Base-by-base conservation (phyloP, 257 asterid genomes). In the Solanum sejunctum region DNA sequence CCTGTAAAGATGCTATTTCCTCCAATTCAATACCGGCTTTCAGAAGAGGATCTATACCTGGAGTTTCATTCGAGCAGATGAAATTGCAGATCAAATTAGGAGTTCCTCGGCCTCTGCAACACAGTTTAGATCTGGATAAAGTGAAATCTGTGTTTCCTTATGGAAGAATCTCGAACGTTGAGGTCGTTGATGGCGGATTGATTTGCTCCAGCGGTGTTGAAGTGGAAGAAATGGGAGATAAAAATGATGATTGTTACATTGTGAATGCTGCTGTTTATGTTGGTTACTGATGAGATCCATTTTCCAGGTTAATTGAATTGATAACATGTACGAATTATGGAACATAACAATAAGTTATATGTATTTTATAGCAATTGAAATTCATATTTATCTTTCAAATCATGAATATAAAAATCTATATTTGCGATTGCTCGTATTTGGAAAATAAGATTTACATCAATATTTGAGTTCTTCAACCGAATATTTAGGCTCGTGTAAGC, bases 191-290 rank as follows among this genome's bases (percentile, higher is more conserved):
- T 90, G 98, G 98, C 43, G 99, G 99, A 56, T 87, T 96, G 83
- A 89, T 93, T 88, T 93, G 98, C 91, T 95, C 98, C 8, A 95
- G 98, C 82, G 99, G 99, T 20, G 98, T 96, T 85, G 93, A 45
- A 26, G 99, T 96, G 51, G 97, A 96, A 88, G 98, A 96, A 86
- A 95, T 96, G 99, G 99, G 98, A 79, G 99, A 96, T 90, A 93
- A 88, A 87, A 95, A 93, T 84, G 98, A 96, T 0, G 93, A 92
- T 83, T 96, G 98, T 87, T 96, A 93, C 90, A 92, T 96, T 63
- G 99, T 96, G 64, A 96, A 93, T 88, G 99, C 98, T 36, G 99
- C 97, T 84, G 98, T 95, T 52, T 96, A 96, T 85, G 97, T 96
- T 89, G 99, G 99, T 75, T 96, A 95, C 82, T 96, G 88, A 89